Conservation (phyloP, 306 rosid species). For the Begonia masoniana region DNA sequence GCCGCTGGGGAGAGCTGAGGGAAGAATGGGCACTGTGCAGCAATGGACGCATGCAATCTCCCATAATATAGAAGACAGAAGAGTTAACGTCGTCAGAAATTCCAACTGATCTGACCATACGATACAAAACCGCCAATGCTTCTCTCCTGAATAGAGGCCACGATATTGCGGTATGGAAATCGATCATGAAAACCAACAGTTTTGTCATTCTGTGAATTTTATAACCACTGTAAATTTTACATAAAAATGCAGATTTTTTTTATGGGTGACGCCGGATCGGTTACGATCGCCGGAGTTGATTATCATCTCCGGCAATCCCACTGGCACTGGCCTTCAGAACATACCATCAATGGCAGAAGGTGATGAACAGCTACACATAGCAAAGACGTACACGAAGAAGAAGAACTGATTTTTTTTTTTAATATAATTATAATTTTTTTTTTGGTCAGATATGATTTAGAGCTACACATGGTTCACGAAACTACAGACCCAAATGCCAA, state of each 20-base stretch:
- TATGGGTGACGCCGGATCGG: not conserved
- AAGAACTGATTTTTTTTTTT: no score
- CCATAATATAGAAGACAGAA: constrained; percentile 35
- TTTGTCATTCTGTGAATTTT: no score
- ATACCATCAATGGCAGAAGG: not conserved
- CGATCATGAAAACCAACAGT: not conserved
- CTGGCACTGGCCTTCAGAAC: not conserved
- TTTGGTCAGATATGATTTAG: constrained; percentile 46
- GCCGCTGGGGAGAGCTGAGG: constrained; percentile 13
- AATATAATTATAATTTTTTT: not conserved
- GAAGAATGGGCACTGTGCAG: constrained; percentile 49
- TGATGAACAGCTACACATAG: not conserved
- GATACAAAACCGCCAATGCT: constrained; percentile 35
- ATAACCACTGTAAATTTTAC: no score
- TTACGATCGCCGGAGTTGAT: not conserved
- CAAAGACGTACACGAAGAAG: no score
- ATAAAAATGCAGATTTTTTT: not conserved
- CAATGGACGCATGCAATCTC: constrained; percentile 48
- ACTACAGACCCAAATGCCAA: constrained; percentile 12
- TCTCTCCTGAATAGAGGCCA: constrained; percentile 49
- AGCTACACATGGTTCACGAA: constrained; percentile 62
- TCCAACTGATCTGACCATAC: constrained; percentile 19
- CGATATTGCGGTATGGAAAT: constrained; percentile 38
- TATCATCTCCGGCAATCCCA: not conserved
- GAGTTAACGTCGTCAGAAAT: constrained; percentile 19